Conservation (phyloP, 2,329 filamentous ascomycete species). For the Fusarium musae region DNA sequence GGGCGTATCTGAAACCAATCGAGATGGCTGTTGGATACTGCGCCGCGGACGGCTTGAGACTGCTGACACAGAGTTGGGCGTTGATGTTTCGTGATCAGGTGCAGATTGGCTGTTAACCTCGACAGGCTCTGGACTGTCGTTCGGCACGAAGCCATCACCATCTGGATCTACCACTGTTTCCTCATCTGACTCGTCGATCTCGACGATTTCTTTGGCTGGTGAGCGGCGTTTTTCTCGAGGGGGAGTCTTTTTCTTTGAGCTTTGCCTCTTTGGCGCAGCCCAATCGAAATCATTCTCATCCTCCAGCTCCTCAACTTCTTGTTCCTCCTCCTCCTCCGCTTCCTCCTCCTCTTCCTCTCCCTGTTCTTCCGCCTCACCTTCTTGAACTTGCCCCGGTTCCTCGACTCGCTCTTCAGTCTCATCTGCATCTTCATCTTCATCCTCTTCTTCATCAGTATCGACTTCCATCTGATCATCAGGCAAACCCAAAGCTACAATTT, state of each 20-base stretch:
- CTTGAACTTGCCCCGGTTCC: background rate
- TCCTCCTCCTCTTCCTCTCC: too few relatives aligned
- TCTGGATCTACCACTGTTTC: background rate
- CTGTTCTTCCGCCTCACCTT: background rate
- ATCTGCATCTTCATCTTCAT: background rate
- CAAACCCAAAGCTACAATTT: background rate
- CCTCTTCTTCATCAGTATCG: background rate
- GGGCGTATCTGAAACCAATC: background rate
- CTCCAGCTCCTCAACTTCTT: background rate
- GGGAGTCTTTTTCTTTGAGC: background rate
- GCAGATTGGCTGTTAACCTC: background rate
- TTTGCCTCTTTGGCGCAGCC: background rate
- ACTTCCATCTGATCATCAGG: background rate
- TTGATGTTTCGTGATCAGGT: background rate
- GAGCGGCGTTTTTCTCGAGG: background rate
- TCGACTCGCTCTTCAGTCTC: background rate
- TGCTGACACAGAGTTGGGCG: background rate
- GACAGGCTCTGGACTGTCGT: background rate
- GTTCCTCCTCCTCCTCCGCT: background rate
- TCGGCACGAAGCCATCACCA: background rate
- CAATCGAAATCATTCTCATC: background rate
- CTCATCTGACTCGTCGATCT: background rate
- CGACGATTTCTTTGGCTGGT: background rate
- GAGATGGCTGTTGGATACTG: background rate
- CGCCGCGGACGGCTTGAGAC: background rate